These are phyloP conservation scores for Passalora sequoiae DNA, from an alignment of 2,329 filamentous ascomycete genomes.

Conservation along the genomic window DNA sequence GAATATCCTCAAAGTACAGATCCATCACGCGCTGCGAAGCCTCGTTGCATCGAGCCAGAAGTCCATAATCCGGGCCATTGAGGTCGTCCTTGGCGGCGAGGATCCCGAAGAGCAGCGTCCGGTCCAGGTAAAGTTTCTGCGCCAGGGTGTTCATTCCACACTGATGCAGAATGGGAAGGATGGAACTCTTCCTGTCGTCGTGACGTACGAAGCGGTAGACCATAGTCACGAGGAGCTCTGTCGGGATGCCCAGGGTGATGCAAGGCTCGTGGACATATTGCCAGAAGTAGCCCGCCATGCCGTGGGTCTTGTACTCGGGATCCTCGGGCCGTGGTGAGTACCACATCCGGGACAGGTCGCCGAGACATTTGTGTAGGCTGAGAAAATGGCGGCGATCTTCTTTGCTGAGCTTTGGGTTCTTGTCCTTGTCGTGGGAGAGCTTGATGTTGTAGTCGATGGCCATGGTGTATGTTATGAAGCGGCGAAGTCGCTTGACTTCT, in stretches of 20 bases:
- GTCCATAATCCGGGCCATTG: too few relatives aligned
- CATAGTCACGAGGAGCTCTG: background rate
- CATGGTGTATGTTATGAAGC: background rate
- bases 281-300: background rate
- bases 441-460: background rate
- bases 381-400: background rate
- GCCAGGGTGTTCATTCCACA: constrained; percentile 1
- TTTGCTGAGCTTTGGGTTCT: background rate
- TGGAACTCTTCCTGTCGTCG: constrained; percentile 1
- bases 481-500: background rate
- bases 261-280: background rate
- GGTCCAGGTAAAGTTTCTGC: constrained; percentile 6
- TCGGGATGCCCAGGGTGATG: background rate
- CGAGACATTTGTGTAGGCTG: background rate
- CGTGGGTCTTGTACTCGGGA: background rate
- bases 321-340: background rate
- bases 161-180: background rate
- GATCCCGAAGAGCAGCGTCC: background rate
- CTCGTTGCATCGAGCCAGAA: background rate
- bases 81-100: background rate
- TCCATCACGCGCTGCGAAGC: background rate
- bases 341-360: background rate
- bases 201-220: background rate
- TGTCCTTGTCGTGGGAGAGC: too few relatives aligned
- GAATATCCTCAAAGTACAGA: background rate